Evolutionary conservation across 2,329 filamentous ascomycete species (phyloP).

Genomic region (Nannizziopsis barbatae): DNA sequence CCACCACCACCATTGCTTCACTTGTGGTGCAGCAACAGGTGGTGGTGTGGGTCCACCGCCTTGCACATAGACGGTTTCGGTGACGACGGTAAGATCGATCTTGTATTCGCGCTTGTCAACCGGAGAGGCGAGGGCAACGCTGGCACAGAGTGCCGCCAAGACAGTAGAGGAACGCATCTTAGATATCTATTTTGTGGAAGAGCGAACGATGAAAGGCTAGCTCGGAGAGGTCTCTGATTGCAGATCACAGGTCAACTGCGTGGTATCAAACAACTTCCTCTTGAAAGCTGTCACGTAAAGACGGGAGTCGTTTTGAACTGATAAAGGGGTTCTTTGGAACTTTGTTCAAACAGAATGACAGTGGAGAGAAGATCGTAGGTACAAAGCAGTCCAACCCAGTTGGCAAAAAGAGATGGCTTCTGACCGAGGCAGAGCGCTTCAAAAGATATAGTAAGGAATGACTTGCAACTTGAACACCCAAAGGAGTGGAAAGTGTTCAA

Average conservation of each 20-base stretch:
- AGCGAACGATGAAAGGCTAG: neutral
- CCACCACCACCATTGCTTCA: neutral
- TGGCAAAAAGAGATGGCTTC: slow-evolving; percentile 5
- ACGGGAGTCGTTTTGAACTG: neutral
- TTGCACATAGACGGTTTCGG: slow-evolving; percentile 23
- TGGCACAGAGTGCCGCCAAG: slow-evolving; percentile 28
- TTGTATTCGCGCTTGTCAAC: slow-evolving; percentile 28
- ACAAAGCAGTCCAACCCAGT: slow-evolving; percentile 2
- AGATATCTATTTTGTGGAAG: neutral
- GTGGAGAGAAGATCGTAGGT: neutral
- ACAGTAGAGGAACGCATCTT: slow-evolving; percentile 27
- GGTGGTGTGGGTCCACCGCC: slow-evolving; percentile 11
- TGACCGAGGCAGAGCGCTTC: slow-evolving; percentile 22
- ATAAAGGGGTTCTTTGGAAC: neutral
- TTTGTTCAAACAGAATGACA: neutral
- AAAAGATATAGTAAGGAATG: slow-evolving; percentile 12
- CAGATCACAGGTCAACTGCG: slow-evolving; percentile 26
- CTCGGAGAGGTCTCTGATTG: neutral
- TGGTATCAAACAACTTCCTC: slow-evolving; percentile 25
- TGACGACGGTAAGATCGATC: slow-evolving; percentile 29
- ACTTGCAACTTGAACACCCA: slow-evolving; percentile 16
- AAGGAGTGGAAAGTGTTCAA: slow-evolving; percentile 14
- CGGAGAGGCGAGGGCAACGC: slow-evolving; percentile 25
- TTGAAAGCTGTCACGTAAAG: slow-evolving; percentile 24
- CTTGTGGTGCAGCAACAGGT: neutral